These are phyloP conservation scores for Syncephalastrum monosporum DNA, from an alignment of 371 early-diverging fungal genomes.

Conservation along the genomic window DNA sequence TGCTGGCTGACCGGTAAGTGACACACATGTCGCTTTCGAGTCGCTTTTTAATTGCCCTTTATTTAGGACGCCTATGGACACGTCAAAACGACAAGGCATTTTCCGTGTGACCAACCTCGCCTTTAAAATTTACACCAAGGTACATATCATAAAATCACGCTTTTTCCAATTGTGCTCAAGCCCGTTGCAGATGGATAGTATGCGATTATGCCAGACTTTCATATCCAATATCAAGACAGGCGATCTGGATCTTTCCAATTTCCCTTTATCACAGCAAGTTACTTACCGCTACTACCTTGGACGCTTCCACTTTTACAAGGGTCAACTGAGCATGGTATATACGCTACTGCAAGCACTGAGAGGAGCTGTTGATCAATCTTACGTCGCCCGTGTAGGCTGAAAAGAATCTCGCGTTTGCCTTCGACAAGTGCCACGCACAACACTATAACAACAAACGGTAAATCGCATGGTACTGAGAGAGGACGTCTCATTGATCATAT, in stretches of 20 bases:
- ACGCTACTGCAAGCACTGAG: background rate
- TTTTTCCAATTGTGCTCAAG: background rate
- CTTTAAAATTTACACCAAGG: slow-evolving; percentile 56
- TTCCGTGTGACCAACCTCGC: slow-evolving; percentile 54
- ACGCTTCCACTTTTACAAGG: slow-evolving; percentile 48
- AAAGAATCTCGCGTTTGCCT: slow-evolving; percentile 46
- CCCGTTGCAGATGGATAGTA: slow-evolving; percentile 21
- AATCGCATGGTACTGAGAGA: slow-evolving; percentile 11
- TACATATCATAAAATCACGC: slow-evolving; percentile 5
- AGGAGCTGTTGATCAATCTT: no score
- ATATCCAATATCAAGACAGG: slow-evolving; percentile 51
- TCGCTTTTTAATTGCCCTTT: background rate
- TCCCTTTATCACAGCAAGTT: slow-evolving; percentile 56
- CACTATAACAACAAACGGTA: slow-evolving; percentile 38
- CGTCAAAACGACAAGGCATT: slow-evolving; percentile 51
- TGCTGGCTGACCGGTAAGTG: slow-evolving; percentile 23
- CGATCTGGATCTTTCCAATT: slow-evolving; percentile 34
- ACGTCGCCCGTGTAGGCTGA: slow-evolving; percentile 31
- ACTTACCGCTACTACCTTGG: slow-evolving; percentile 59
- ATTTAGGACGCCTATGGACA: slow-evolving; percentile 28
- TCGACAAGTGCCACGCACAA: slow-evolving; percentile 32
- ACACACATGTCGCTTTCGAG: background rate
- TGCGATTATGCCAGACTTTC: slow-evolving; percentile 51
- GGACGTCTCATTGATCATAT: background rate
- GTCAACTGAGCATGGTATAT: slow-evolving; percentile 31